phyloP scores from a whole-genome alignment of 306 rosid genomes.

The Dryas octopetala region DNA sequence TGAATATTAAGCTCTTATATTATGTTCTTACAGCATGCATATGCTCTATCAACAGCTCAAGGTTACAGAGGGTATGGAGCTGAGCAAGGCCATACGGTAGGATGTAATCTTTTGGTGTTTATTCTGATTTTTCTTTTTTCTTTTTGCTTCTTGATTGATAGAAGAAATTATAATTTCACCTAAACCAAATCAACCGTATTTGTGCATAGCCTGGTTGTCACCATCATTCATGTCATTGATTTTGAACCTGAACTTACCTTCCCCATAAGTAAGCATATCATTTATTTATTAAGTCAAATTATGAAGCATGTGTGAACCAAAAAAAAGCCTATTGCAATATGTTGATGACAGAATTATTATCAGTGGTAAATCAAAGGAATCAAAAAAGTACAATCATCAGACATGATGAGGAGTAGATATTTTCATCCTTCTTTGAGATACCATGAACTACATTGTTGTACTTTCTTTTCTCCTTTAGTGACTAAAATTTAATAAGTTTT shows the following conservation, averaged over 20 bases:
- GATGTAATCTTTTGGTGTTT: not conserved
- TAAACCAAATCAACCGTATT: not conserved
- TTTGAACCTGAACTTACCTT: too few species aligned
- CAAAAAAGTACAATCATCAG: too few species aligned
- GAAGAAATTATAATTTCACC: not conserved
- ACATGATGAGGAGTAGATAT: too few species aligned
- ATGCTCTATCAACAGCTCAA: conserved; percentile 44
- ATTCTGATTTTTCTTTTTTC: not conserved
- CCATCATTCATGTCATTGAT: not conserved
- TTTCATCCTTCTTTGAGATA: too few species aligned
- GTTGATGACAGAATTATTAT: too few species aligned
- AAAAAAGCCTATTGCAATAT: too few species aligned
- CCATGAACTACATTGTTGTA: too few species aligned
- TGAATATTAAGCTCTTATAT: not conserved
- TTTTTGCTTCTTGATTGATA: not conserved
- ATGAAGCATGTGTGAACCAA: too few species aligned
- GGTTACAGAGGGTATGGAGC: conserved; percentile 72
- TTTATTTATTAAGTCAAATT: too few species aligned
- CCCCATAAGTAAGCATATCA: too few species aligned
- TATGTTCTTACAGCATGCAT: conserved; percentile 43
- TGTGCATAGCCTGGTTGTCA: not conserved
- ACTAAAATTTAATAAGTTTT: not conserved
- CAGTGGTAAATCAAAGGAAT: too few species aligned
- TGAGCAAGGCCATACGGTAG: conserved; percentile 69
- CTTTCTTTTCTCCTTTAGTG: not conserved